These are phyloP conservation scores for Viola odorata DNA, from an alignment of 345 rosid species.

Conservation along the genomic window DNA sequence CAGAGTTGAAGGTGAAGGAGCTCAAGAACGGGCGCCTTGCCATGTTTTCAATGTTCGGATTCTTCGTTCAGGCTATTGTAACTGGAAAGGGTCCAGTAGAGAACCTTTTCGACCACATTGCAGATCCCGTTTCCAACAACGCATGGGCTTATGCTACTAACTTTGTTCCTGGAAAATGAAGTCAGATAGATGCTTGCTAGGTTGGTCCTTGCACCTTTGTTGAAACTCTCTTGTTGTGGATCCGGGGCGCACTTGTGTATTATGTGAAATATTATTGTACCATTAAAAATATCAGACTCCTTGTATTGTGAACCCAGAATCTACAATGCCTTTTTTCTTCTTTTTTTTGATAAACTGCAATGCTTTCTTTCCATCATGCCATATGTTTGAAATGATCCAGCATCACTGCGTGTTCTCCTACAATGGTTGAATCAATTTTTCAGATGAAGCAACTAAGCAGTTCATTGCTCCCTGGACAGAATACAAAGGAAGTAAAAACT, in stretches of 20 bases:
- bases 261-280: background rate
- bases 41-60: constrained; percentile 93
- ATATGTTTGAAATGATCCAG: background rate
- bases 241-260: background rate
- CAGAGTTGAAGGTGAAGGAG: constrained; percentile 95
- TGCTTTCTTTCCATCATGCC: background rate
- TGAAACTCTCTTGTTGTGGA: constrained; percentile 9
- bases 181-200: background rate
- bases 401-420: background rate
- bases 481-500: background rate
- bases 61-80: constrained; percentile 92
- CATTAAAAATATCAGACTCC: background rate
- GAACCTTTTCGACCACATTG: constrained; percentile 82
- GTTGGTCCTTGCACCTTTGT: constrained; percentile 6
- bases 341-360: background rate
- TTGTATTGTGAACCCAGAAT: too few species aligned
- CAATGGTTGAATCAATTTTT: background rate
- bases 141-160: constrained; percentile 99
- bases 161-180: constrained; percentile 92
- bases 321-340: background rate
- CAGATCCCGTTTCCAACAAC: constrained; percentile 86
- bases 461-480: too few species aligned
- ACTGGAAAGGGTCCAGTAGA: constrained; percentile 94
- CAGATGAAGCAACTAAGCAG: background rate
- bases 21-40: constrained; percentile 91